Evolutionary conservation across 2,329 filamentous ascomycete genomes (phyloP), one percentile per base, ranked within the genome.

Genomic region (Emmonsiellopsis sp.): DNA sequence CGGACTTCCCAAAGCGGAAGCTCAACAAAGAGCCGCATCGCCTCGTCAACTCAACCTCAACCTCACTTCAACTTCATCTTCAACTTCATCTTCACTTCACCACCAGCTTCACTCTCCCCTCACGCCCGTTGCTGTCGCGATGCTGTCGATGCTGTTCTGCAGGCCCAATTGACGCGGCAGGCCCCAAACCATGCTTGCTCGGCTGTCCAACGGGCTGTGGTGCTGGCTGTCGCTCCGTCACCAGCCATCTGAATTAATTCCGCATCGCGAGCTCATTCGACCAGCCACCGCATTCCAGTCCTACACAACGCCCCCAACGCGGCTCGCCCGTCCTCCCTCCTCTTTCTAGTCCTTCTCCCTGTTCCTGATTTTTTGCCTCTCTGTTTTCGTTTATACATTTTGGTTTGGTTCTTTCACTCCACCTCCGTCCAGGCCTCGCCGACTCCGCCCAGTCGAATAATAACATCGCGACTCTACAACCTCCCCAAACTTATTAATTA

Each of bases 201-300:
- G 52, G 48, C 38, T 34, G 42, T 50, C 43, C 45, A 45, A 48
- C 48, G 43, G 54, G 55, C 55, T 49, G 53, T 54, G 51, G 47
- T 62, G 59, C 58, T 59, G 34, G 55, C 55, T 46, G 55, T 54
- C 46, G 43, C 60, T 56, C 57, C 55, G 11, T 31, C 53, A 66
- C 69, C 69, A 71, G 69, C 69, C 69, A 69, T 71, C 69, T 55
- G 56, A 69, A 66, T 71, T 71, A 65, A 63, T 56, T 56, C 43
- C 42, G 51, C 43, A 37, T 40, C 46, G 31, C 31, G 51, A 49
- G 53, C 54, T 55, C 54, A 57, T 56, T 60, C 50, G 58, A 60
- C 58, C 58, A 60, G 58, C 58, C 58, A 60, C 58, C 56, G 40
- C 54, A 45, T 54, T 55, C 52, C 37, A 42, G 34, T 38, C 46